Percentiles rank a stretch among this genome's conserved stretches.
Conservation (phyloP, 1,284 basidiomycete genomes). For the Ceratobasidium sp. region DNA sequence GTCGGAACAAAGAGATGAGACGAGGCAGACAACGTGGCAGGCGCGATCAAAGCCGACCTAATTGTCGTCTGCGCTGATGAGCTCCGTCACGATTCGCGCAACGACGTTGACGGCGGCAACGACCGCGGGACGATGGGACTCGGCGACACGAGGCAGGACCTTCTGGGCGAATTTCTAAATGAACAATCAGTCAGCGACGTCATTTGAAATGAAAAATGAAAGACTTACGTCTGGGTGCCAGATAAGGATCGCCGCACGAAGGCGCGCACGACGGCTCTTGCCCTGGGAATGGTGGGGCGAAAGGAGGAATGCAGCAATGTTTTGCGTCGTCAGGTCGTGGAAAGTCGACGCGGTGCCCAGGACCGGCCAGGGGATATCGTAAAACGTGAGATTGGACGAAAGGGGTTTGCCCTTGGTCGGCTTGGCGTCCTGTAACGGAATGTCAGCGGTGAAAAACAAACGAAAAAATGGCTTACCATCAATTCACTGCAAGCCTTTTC, state of each 20-base stretch:
- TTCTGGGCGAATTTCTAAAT: slow-evolving; percentile 42
- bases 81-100: slow-evolving; percentile 44
- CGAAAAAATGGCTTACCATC: slow-evolving; percentile 20
- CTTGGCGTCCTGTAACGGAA: slow-evolving; percentile 24
- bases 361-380: slow-evolving; percentile 47
- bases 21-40: slow-evolving; percentile 56
- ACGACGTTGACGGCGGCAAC: slow-evolving; percentile 40
- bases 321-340: slow-evolving; percentile 42
- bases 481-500: slow-evolving; percentile 28
- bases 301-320: slow-evolving; percentile 46
- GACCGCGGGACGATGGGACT: slow-evolving; percentile 36
- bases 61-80: slow-evolving; percentile 39
- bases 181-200: not conserved
- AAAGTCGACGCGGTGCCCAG: slow-evolving; percentile 38
- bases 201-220: slow-evolving; percentile 34
- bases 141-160: slow-evolving; percentile 31
- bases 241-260: slow-evolving; percentile 45
- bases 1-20: not conserved
- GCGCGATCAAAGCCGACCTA: slow-evolving; percentile 59
- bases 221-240: slow-evolving; percentile 49
- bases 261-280: slow-evolving; percentile 45
- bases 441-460: slow-evolving; percentile 16
- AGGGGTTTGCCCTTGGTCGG: slow-evolving; percentile 32
- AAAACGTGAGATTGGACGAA: slow-evolving; percentile 44
- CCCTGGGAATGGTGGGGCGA: slow-evolving; percentile 44